Evolutionary conservation across 1,284 basidiomycete genomes (phyloP), one percentile per base, ranked within the genome.

Genomic region (Bondarzewia mesenterica): DNA sequence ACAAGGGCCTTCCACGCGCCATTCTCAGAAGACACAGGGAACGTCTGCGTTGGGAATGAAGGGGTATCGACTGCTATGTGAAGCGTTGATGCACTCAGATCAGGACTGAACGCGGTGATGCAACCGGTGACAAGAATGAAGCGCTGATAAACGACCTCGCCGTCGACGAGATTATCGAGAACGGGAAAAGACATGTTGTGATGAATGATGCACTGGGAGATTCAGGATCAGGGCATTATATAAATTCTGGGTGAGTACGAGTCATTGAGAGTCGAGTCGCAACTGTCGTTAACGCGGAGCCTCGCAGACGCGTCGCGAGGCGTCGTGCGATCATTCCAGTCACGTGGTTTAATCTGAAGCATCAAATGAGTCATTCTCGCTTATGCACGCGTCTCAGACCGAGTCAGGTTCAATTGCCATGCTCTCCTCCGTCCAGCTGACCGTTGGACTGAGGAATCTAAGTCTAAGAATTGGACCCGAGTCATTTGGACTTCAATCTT

Each of bases 1-100:
- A 44, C 43, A 7, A 44, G 43, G 7, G 43, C 43, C 43, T 36
- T 44, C 43, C 43, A 44, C 27, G 43, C 43, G 15, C 43, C 43
- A 8, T 25, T 44, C n/a, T 23, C 29, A 6, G 43, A 29, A 25
- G 43, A 44, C 15, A 44, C 21, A 7, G 43, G 43, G 43, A 44
- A 44, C 27, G 32, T 36, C 6, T 32, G 26, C 25, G 25, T 32
- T 18, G 43, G 43, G 43, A 44, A 44, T 5, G 43, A 44, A 5
- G 27, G 43, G 23, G 29, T 35, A 16, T 44, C 43, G 14, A 44
- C 43, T 2, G 29, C n/a, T 25, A 44, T 29, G 43, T 44, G 35
- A 8, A 29, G 43, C 43, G 43, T 16, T n/a, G 29, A 10, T 32
- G 10, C 29, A 1, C n/a, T 32, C 29, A 32, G 29, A 1, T 21